Evolutionary conservation across 169 alveolate genomes (phyloP), one percentile per base, ranked within the genome.

Genomic region (Plasmodium vivax): DNA sequence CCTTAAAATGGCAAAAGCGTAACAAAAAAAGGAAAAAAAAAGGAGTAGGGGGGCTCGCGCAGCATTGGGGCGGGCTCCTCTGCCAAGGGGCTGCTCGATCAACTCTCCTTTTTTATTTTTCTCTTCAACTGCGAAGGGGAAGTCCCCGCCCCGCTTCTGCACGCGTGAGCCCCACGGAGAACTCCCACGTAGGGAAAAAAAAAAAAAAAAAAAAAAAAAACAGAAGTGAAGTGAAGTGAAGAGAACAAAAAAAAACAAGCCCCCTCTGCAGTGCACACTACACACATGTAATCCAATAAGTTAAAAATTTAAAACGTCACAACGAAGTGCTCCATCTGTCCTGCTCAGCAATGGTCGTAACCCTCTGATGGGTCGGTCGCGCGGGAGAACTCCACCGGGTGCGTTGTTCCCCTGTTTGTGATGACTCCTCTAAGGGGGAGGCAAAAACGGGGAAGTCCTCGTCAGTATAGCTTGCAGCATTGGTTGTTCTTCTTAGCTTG

Each of bases 401-500:
- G 0, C 6, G 16, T 58, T 2, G 7, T 58, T 58, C 73, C 75
- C 27, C 75, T 62, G 16, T 62, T 62, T 62, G 6, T 19, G 75
- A 62, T 38, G 47, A 77, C 7, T 77, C 47, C 75, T 62, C 75
- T 36, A 62, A n/a, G 3, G 7, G 8, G 8, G n/a, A n/a, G 3
- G 34, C 30, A 62, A 62, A 62, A 62, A 2, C 36, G 74, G 75
- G 34, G 36, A 62, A 19, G 75, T 62, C 30, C 5, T 19, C 36
- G 34, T 92, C 96, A 98, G 81, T 97, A 97, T 27, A 96, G 43
- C 74, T 96, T 92, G 94, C 99, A 98, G 96, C 99, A 98, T 82
- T 98, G 98, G 94, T 98, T 98, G 83, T 96, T 94, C 87, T 97
- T 97, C 93, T 98, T 98, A 32, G 99, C 99, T 84, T 97, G 98